Percentiles rank a stretch among this genome's conserved stretches.
Evolutionary conservation across 305 asterid species (phyloP).

Genomic region (Lippia alba): DNA sequence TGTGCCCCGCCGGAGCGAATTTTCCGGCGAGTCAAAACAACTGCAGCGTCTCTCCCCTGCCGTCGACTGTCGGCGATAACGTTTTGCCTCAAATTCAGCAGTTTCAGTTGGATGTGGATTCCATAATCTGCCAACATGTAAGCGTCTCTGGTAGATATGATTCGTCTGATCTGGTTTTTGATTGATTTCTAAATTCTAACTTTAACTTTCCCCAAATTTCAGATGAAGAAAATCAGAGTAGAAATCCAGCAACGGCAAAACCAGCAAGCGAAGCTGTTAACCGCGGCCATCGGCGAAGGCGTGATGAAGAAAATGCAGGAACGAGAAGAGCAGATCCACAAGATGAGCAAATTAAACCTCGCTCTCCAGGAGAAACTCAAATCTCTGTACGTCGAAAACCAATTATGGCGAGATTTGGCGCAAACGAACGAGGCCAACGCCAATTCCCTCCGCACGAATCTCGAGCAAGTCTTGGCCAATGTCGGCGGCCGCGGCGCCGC

Average conservation of each 20-base stretch:
- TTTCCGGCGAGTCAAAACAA: conserved; percentile 32
- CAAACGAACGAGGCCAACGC: conserved; percentile 84
- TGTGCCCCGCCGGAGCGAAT: conserved; percentile 22
- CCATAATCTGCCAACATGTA: conserved; percentile 73
- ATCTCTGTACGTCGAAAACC: conserved; percentile 63
- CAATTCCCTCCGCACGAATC: conserved; percentile 66
- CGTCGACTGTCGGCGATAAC: conserved; percentile 49
- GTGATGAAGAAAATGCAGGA: conserved; percentile 47
- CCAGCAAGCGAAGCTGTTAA: conserved; percentile 47
- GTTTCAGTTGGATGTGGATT: conserved; percentile 65
- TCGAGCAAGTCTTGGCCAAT: conserved; percentile 70
- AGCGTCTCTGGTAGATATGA: conserved; percentile 21
- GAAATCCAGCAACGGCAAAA: conserved; percentile 60
- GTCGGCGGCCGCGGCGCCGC: conserved; percentile 45
- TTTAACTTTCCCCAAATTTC: neutral
- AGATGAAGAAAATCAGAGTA: conserved; percentile 67
- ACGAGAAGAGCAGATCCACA: conserved; percentile 57
- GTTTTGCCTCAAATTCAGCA: conserved; percentile 54
- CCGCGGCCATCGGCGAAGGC: conserved; percentile 52
- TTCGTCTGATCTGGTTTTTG: neutral
- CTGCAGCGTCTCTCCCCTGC: conserved; percentile 26
- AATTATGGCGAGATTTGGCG: conserved; percentile 74
- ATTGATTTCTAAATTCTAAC: neutral
- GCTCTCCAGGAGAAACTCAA: conserved; percentile 67
- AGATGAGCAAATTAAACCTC: conserved; percentile 56